Base-by-base conservation (phyloP, 768 basidiomycete genomes). In the Suillus alpinus region DNA sequence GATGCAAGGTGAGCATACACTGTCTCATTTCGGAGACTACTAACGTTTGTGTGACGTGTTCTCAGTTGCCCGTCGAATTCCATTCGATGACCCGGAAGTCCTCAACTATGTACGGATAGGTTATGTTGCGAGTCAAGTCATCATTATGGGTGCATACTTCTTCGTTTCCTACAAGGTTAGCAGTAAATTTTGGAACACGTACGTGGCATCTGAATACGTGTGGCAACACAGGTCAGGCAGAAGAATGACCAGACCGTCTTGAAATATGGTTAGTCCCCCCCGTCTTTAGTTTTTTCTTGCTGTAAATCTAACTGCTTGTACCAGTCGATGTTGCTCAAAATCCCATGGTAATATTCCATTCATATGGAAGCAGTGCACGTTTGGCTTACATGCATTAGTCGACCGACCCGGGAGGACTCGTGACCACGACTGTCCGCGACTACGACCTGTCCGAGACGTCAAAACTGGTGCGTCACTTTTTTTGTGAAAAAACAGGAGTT, bases 171-270 rank as follows among this genome's bases (percentile, higher is more conserved):
- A 83, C 69, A 81, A 86, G 74, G 93, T 94, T 63, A 16, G 59
- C 32, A 34, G 59, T 4, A 43, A 20, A 57, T 14, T 13, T 44
- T 50, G 23, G 6, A 7, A 3, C 23, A 12, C 10, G 44, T 57
- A 31, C 1, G 8, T 44, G 8, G 8, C 3, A 20, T 20, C 52
- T 34, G n/a, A 56, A 53, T 34, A 53, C 41, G 43, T 12, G 60
- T 60, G 65, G 62, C 62, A 51, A 20, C 63, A 97, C 64, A 97
- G 93, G 86, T 98, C 76, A 95, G 92, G 82, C 77, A 83, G 69
- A 95, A 95, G 86, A 98, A 98, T 69, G 96, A 99, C 78, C 85
- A 89, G 74, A 94, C 94, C 1, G 92, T 96, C 31, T 80, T 99
- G 68, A 99, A 97, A 84, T 99, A 96, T 77, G 92, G 92, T 89